phyloP scores from a whole-genome alignment of 768 basidiomycete genomes.

The Russula compacta region DNA sequence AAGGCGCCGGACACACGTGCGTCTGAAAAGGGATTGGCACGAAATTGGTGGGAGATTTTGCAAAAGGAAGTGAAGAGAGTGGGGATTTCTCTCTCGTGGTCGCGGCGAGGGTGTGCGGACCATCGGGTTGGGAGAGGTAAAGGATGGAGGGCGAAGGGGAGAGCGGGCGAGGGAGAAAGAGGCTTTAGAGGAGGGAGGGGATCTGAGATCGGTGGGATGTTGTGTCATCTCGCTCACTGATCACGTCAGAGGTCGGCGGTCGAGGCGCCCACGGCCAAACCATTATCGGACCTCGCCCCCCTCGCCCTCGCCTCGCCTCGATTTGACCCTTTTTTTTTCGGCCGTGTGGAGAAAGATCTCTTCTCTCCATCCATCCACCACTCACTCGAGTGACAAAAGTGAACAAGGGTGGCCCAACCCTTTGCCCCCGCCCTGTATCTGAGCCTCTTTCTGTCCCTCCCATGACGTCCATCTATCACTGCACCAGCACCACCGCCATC shows the following conservation, averaged over 20 bases:
- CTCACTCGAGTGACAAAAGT: neutral
- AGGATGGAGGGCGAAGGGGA: neutral
- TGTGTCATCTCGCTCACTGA: neutral
- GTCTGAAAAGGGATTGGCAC: neutral
- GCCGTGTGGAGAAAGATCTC: neutral
- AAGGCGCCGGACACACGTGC: constrained; percentile 12
- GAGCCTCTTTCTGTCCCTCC: no score
- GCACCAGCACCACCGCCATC: no score
- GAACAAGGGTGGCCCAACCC: neutral
- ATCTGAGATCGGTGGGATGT: neutral
- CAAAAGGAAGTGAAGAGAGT: neutral
- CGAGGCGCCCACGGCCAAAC: neutral
- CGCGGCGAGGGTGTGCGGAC: neutral
- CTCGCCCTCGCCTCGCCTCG: neutral
- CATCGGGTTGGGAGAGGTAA: neutral
- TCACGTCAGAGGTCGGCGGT: no score
- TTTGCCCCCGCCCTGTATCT: no score
- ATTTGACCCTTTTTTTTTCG: constrained; percentile 3
- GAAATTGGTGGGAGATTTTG: neutral
- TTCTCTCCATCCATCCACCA: neutral
- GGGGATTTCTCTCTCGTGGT: no score
- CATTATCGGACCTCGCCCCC: no score
- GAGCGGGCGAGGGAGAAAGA: neutral
- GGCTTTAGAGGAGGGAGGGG: constrained; percentile 4
- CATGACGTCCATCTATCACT: constrained; percentile 9